phyloP scores from a whole-genome alignment of 1,284 basidiomycete species.

The Takashimella koratensis region DNA sequence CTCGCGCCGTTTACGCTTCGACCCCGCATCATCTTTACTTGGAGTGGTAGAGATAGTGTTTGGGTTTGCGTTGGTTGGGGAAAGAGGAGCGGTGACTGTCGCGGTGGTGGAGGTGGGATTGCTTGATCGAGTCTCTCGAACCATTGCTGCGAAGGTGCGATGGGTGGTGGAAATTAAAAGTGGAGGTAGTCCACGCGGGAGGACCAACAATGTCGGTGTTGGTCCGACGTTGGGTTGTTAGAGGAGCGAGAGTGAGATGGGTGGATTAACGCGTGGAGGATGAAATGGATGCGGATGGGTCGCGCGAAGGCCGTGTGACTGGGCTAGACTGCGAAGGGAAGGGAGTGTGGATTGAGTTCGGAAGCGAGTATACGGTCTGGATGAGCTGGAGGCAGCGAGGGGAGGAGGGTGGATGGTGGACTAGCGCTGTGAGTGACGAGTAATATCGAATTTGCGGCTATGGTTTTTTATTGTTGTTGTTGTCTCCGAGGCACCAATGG shows the following conservation, averaged over 20 bases:
- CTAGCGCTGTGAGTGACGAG: no score
- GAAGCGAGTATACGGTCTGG: no score
- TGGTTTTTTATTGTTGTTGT: background rate
- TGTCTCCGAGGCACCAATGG: background rate
- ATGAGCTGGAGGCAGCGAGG: background rate
- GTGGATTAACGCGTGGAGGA: background rate
- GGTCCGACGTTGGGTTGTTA: slow-evolving; percentile 1
- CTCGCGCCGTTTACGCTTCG: slow-evolving; percentile 22
- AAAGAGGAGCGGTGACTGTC: background rate
- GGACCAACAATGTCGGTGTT: background rate
- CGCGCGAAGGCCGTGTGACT: no score
- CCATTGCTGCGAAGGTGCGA: slow-evolving; percentile 4
- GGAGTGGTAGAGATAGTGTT: background rate
- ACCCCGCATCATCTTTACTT: slow-evolving; percentile 6
- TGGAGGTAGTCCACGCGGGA: background rate
- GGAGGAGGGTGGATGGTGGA: background rate
- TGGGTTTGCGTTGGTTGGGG: background rate
- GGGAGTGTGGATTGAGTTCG: no score
- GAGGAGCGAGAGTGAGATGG: slow-evolving; percentile 8
- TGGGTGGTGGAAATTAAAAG: background rate
- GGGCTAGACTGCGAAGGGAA: no score
- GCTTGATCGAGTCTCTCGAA: slow-evolving; percentile 14
- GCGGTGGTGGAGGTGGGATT: background rate
- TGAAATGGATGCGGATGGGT: background rate
- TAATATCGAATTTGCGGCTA: no score